Percentiles rank a stretch among this genome's conserved stretches.
These are phyloP conservation scores for Hyparrhenia diplandra DNA, from an alignment of 176 grass and related monocot genomes.

Conservation along the genomic window DNA sequence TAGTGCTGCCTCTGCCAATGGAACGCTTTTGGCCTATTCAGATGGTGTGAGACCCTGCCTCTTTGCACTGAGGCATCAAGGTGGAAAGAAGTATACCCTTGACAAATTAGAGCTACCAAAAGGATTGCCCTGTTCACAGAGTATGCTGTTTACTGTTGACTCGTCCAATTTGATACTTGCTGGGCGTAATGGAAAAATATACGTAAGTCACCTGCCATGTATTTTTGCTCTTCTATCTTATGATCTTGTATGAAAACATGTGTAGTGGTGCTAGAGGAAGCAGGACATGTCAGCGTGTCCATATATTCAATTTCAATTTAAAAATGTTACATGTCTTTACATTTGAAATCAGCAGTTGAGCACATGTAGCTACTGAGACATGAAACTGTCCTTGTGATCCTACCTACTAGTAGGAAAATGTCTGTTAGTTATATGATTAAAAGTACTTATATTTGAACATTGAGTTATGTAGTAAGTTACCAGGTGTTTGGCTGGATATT, in stretches of 20 bases:
- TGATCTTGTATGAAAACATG: not conserved
- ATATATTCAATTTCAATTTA: not conserved
- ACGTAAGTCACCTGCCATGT: conserved; percentile 52
- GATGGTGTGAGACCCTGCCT: conserved; percentile 52
- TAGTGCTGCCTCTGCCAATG: conserved; percentile 52
- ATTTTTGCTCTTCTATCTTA: not conserved
- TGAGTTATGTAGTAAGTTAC: not conserved
- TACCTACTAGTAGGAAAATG: not conserved
- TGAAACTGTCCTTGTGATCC: not conserved
- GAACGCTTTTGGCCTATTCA: conserved; percentile 66
- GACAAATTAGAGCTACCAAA: conserved; percentile 62
- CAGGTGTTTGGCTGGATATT: no score
- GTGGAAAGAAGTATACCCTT: conserved; percentile 49
- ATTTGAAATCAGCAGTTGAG: not conserved
- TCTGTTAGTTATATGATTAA: not conserved
- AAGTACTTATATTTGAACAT: not conserved
- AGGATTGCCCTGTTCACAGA: conserved; percentile 57
- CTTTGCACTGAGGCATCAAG: conserved; percentile 60
- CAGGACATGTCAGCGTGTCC: not conserved
- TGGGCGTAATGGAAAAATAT: conserved; percentile 76
- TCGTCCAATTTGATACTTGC: conserved; percentile 65
- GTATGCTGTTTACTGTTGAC: conserved; percentile 82
- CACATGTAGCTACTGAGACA: not conserved
- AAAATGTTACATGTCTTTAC: not conserved
- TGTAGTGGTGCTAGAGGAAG: not conserved